Evolutionary conservation across 345 rosid species (phyloP).

Genomic region (Salix suchowensis): DNA sequence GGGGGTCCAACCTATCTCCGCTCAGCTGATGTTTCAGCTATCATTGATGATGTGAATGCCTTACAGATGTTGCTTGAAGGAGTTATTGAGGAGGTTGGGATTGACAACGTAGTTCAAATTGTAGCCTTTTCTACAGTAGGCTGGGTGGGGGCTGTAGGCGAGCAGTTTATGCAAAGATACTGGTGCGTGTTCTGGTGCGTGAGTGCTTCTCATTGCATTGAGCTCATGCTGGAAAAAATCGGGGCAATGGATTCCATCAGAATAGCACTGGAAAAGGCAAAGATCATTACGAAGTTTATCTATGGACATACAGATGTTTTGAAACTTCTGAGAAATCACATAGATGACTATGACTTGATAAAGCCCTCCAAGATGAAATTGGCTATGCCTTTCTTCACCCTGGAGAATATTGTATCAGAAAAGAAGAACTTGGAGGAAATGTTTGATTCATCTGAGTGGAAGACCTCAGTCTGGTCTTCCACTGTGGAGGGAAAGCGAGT

Average conservation of each 20-base stretch:
- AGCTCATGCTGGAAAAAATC: conserved; percentile 47
- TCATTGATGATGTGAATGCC: conserved; percentile 15
- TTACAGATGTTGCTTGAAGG: conserved; percentile 35
- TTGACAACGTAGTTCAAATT: conserved; percentile 48
- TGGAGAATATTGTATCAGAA: conserved; percentile 40
- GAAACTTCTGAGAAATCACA: conserved; percentile 24
- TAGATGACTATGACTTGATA: conserved; percentile 23
- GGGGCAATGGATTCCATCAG: conserved; percentile 19
- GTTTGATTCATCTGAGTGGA: conserved; percentile 44
- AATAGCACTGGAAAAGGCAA: conserved; percentile 35
- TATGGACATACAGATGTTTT: conserved; percentile 23
- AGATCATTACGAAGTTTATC: conserved; percentile 31
- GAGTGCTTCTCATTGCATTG: conserved; percentile 54
- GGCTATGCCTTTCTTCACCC: conserved; percentile 34
- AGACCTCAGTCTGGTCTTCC: conserved; percentile 23
- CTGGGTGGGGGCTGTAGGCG: conserved; percentile 46
- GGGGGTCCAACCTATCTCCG: conserved; percentile 48
- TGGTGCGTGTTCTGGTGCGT: conserved; percentile 49
- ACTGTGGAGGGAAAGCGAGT: conserved; percentile 33
- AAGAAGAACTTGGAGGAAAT: conserved; percentile 39
- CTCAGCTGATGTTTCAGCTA: conserved; percentile 39
- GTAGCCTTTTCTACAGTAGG: conserved; percentile 42
- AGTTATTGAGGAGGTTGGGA: conserved; percentile 47
- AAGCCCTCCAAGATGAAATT: conserved; percentile 37
- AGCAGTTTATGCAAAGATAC: conserved; percentile 29